phyloP scores from a whole-genome alignment of 2,329 filamentous ascomycete genomes.

The Claviceps sp. region DNA sequence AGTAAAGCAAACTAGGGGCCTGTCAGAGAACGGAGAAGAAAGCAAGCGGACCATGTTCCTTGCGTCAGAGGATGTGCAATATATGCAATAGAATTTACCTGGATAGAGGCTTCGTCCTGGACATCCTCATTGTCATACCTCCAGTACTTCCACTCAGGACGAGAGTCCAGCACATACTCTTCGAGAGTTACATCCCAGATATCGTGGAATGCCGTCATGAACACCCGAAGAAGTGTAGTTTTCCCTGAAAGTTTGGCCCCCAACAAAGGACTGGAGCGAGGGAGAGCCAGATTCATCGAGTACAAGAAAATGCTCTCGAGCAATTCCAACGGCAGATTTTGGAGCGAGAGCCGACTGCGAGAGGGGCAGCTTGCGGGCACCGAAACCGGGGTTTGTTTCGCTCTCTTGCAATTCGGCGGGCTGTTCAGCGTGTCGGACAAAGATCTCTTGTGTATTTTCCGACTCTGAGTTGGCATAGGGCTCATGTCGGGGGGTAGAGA shows the following conservation, averaged over 20 bases:
- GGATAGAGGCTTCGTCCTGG: too few relatives aligned
- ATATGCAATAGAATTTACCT: too few relatives aligned
- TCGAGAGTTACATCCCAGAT: conserved; percentile 5
- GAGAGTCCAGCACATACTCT: conserved; percentile 11
- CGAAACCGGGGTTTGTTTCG: conserved; percentile 9
- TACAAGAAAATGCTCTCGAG: conserved; percentile 38
- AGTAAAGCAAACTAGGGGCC: conserved; percentile 25
- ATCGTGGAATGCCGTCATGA: too few relatives aligned
- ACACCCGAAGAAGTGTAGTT: conserved; percentile 18
- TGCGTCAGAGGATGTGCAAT: background rate
- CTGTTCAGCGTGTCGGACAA: conserved; percentile 5
- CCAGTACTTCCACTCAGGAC: too few relatives aligned
- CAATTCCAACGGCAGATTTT: conserved; percentile 36
- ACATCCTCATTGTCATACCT: too few relatives aligned
- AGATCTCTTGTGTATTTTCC: conserved; percentile 27
- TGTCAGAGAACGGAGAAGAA: too few relatives aligned
- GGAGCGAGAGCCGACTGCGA: conserved; percentile 14
- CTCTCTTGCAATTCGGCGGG: conserved; percentile 10
- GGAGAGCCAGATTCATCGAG: conserved; percentile 15
- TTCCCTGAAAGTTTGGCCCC: conserved; percentile 31
- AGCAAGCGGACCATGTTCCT: too few relatives aligned
- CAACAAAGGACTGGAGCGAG: conserved; percentile 27
- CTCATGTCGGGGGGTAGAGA: conserved; percentile 20
- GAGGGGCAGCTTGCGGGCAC: too few relatives aligned
- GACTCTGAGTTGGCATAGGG: conserved; percentile 34